These are phyloP conservation scores for Saccharomycopsis amapae DNA, from an alignment of 805 yeast species.

Conservation along the genomic window DNA sequence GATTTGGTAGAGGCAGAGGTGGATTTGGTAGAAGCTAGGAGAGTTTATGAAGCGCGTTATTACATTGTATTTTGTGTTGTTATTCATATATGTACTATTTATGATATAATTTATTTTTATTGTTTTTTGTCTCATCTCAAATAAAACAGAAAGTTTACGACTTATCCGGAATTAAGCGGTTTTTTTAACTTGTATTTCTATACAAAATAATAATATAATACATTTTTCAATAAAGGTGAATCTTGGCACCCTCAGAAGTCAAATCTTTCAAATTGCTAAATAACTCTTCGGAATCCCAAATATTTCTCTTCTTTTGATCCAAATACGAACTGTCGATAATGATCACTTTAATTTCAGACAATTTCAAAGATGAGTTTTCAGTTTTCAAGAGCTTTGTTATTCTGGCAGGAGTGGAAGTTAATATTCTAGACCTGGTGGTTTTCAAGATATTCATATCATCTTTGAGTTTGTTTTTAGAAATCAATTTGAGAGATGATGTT, in stretches of 20 bases:
- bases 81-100: too few relatives aligned
- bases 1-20: constrained; percentile 26
- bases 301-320: constrained; percentile 51
- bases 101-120: too few relatives aligned
- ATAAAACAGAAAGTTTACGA: neutral
- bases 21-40: neutral
- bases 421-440: constrained; percentile 41
- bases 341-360: constrained; percentile 39
- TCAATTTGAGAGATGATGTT: constrained; percentile 57
- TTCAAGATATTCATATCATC: constrained; percentile 42
- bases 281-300: constrained; percentile 49
- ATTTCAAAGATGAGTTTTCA: constrained; percentile 35
- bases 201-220: neutral
- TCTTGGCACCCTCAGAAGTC: constrained; percentile 37
- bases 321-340: constrained; percentile 56
- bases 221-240: constrained; percentile 42
- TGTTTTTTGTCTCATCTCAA: neutral
- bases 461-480: constrained; percentile 64
- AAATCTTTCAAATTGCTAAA: constrained; percentile 37
- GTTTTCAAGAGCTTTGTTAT: constrained; percentile 40
- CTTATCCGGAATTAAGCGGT: neutral
- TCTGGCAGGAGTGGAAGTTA: constrained; percentile 62
- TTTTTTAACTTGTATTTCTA: too few relatives aligned
- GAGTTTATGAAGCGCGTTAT: too few relatives aligned
- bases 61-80: too few relatives aligned